These are phyloP conservation scores for Neoscytalidium dimidiatum DNA, from an alignment of 2,329 filamentous ascomycete genomes.

Conservation along the genomic window DNA sequence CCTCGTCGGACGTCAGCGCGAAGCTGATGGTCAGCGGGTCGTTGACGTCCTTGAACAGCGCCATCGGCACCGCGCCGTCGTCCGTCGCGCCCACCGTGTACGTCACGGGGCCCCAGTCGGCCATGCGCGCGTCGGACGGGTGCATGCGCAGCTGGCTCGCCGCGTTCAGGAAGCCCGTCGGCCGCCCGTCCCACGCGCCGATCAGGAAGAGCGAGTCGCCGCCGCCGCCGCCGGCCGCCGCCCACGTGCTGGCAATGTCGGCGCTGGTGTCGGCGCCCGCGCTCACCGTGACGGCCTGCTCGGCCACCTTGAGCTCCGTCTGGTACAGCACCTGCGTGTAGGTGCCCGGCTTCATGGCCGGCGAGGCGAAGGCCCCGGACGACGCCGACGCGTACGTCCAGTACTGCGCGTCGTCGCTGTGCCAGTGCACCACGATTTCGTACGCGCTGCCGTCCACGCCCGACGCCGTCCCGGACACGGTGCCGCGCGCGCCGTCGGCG, in stretches of 20 bases:
- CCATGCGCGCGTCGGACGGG: constrained; percentile 66
- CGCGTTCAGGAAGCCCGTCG: constrained; percentile 63
- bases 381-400: constrained; percentile 63
- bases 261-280: constrained; percentile 52
- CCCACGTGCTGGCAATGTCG: constrained; percentile 53
- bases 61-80: constrained; percentile 63
- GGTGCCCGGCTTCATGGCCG: constrained; percentile 66
- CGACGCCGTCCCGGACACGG: constrained; percentile 61
- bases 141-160: constrained; percentile 70
- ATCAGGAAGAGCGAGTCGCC: constrained; percentile 61
- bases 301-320: constrained; percentile 55
- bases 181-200: constrained; percentile 65
- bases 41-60: constrained; percentile 63
- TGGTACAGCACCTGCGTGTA: constrained; percentile 70
- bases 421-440: constrained; percentile 65
- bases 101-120: constrained; percentile 60
- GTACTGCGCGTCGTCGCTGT: constrained; percentile 57
- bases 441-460: constrained; percentile 54
- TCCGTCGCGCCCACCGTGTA: constrained; percentile 62
- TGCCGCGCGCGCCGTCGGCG: constrained; percentile 57
- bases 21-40: constrained; percentile 63
- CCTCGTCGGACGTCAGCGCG: constrained; percentile 49
- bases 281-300: constrained; percentile 54
- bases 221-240: constrained; percentile 49
- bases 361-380: constrained; percentile 62